Percentiles rank a stretch among this genome's conserved stretches.
Conservation (phyloP, 2,329 filamentous ascomycete species). For the Fusarium falciforme region DNA sequence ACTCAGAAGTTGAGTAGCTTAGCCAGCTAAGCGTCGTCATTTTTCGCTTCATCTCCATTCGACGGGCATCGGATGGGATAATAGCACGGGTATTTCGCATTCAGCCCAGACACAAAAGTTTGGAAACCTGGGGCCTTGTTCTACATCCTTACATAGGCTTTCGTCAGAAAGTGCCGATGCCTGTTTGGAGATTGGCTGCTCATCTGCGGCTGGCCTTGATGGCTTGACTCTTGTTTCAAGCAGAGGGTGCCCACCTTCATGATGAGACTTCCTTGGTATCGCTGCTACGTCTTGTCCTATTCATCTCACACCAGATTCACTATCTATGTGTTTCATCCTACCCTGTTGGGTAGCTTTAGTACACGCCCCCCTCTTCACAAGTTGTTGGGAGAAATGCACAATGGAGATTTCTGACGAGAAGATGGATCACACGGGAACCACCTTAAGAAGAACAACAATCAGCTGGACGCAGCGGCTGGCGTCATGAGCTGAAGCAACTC, state of each 20-base stretch:
- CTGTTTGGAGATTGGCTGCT: conserved; percentile 9
- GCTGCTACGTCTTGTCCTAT: neutral
- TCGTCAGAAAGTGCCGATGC: conserved; percentile 23
- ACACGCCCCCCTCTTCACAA: conserved; percentile 14
- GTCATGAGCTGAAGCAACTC: neutral
- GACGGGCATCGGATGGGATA: neutral
- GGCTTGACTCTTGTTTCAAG: neutral
- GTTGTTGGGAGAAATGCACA: neutral
- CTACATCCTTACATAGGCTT: conserved; percentile 15
- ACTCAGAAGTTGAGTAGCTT: neutral
- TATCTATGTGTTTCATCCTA: conserved; percentile 16
- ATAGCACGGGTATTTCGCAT: neutral
- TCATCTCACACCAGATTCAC: neutral
- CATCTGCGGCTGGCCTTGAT: neutral
- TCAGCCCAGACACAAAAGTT: neutral
- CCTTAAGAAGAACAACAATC: neutral
- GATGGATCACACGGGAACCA: neutral
- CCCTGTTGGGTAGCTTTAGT: neutral
- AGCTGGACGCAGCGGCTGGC: neutral
- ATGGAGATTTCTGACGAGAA: neutral
- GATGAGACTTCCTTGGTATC: neutral
- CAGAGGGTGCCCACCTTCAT: conserved; percentile 5
- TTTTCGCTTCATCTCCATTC: neutral
- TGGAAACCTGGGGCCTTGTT: neutral
- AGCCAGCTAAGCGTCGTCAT: neutral